Evolutionary conservation across 1,284 basidiomycete species (phyloP), one percentile per base, ranked within the genome.

Genomic region (Microbotryomycetes sp.): DNA sequence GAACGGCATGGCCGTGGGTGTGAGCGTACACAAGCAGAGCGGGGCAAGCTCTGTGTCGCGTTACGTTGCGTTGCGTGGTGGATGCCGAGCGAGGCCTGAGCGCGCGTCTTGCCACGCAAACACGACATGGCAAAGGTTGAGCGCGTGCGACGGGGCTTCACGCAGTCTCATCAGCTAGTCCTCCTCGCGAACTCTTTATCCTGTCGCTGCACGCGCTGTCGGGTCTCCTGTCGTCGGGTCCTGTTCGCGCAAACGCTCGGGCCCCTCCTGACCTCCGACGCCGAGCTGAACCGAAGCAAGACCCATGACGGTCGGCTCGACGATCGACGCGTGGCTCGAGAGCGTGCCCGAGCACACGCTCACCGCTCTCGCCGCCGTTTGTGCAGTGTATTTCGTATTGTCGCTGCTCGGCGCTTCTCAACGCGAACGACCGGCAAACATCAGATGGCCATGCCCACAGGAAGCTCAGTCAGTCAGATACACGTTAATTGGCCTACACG

Each of bases 1-100:
- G 71, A 80, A 80, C 27, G 50, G 50, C 50, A 52, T 52, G 4
- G 6, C 35, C 9, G 11, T 41, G 35, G n/a, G n/a, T n/a, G n/a
- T n/a, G n/a, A n/a, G n/a, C n/a, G n/a, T n/a, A n/a, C n/a, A n/a
- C n/a, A n/a, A n/a, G n/a, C n/a, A n/a, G n/a, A n/a, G n/a, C n/a
- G n/a, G n/a, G n/a, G n/a, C n/a, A n/a, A n/a, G n/a, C n/a, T n/a
- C n/a, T n/a, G n/a, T n/a, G n/a, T n/a, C n/a, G n/a, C n/a, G n/a
- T n/a, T n/a, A n/a, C n/a, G n/a, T n/a, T n/a, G n/a, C n/a, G n/a
- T n/a, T n/a, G n/a, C n/a, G n/a, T n/a, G n/a, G n/a, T n/a, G n/a
- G n/a, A n/a, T n/a, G n/a, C n/a, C n/a, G n/a, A n/a, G n/a, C n/a
- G n/a, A n/a, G n/a, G n/a, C n/a, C n/a, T n/a, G n/a, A n/a, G n/a